Conservation (phyloP, 2,329 filamentous ascomycete genomes). For the Rosellinia necatrix region DNA sequence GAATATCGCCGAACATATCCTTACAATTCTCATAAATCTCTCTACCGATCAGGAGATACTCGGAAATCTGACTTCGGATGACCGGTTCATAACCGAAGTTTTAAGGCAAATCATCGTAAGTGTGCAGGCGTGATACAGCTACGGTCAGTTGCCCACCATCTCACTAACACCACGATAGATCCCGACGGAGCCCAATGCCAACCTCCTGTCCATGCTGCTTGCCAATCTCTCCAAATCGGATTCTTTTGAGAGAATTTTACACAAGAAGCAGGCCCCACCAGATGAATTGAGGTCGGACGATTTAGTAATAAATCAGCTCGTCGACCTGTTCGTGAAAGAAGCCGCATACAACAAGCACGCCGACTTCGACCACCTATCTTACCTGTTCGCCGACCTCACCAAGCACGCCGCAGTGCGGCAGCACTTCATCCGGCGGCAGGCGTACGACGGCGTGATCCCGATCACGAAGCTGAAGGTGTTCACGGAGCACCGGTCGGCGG, state of each 20-base stretch:
- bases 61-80: conserved; percentile 73
- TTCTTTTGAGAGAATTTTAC: conserved; percentile 69
- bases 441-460: conserved; percentile 83
- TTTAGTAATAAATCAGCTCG: conserved; percentile 82
- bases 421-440: conserved; percentile 74
- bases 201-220: conserved; percentile 87
- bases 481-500: conserved; percentile 83
- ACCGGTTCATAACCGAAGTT: conserved; percentile 77
- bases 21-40: conserved; percentile 88
- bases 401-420: conserved; percentile 76
- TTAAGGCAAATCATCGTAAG: conserved; percentile 75
- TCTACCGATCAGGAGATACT: conserved; percentile 78
- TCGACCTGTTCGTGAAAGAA: conserved; percentile 96
- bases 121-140: conserved; percentile 33
- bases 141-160: conserved; percentile 7
- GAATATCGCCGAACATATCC: conserved; percentile 89
- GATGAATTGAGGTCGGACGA: conserved; percentile 73
- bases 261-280: conserved; percentile 69
- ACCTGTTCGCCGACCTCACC: conserved; percentile 90
- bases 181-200: conserved; percentile 77
- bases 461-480: conserved; percentile 92
- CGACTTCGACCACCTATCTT: conserved; percentile 90
- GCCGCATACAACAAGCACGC: conserved; percentile 82
- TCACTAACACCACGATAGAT: conserved; percentile 52
- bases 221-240: conserved; percentile 89